Evolutionary conservation across 352 stramenopile species (phyloP).

Genomic region (Globisporangium paroecandrum): DNA sequence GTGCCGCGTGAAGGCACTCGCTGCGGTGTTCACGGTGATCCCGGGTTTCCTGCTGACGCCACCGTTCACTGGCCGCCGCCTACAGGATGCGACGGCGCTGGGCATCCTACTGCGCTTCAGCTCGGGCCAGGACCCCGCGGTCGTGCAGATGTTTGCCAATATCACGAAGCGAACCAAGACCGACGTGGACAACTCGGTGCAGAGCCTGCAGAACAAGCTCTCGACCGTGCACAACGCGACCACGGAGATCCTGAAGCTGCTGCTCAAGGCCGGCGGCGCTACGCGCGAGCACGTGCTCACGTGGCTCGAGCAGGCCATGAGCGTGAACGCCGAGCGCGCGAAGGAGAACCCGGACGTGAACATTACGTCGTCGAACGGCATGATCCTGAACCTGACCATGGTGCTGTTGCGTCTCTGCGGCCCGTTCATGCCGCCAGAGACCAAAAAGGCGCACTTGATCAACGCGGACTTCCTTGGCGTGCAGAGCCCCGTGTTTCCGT

Average conservation of each 20-base stretch:
- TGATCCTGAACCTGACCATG: conserved; percentile 79
- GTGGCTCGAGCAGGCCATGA: conserved; percentile 75
- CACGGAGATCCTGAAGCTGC: conserved; percentile 62
- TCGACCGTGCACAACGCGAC: conserved; percentile 58
- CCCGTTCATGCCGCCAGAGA: conserved; percentile 76
- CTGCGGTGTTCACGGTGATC: conserved; percentile 58
- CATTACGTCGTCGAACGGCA: conserved; percentile 63
- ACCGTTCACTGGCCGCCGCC: conserved; percentile 56
- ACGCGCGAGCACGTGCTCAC: conserved; percentile 59
- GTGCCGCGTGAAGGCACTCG: conserved; percentile 65
- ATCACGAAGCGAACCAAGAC: conserved; percentile 82
- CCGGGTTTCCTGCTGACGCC: conserved; percentile 66
- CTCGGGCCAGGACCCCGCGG: conserved; percentile 58
- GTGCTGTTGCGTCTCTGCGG: conserved; percentile 74
- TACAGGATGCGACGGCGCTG: conserved; percentile 79
- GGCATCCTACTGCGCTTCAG: conserved; percentile 76
- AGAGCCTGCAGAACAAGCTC: conserved; percentile 61
- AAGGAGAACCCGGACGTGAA: conserved; percentile 79
- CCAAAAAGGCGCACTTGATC: conserved; percentile 74
- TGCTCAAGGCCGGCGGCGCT: conserved; percentile 57
- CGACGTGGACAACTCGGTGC: conserved; percentile 71
- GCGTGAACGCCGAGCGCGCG: conserved; percentile 66
- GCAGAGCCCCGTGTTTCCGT: conserved; percentile 59
- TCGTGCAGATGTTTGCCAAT: conserved; percentile 82
- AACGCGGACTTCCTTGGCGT: conserved; percentile 49